These are phyloP conservation scores for Rachicladosporium sp. DNA, from an alignment of 2,329 filamentous ascomycete genomes.

Conservation along the genomic window DNA sequence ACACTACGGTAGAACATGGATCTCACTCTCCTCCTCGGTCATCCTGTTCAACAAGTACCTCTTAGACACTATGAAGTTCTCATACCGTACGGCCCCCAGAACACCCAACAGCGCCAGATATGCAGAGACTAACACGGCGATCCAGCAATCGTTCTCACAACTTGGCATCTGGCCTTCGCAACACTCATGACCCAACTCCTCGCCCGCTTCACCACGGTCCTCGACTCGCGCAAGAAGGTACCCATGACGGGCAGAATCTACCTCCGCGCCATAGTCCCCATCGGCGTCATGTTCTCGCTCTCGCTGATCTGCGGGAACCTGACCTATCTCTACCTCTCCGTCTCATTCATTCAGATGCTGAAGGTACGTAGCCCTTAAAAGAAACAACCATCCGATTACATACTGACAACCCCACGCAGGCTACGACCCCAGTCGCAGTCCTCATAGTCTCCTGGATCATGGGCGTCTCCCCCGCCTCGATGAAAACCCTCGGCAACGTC, in stretches of 20 bases:
- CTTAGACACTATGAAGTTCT: conserved; percentile 71
- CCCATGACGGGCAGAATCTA: conserved; percentile 96
- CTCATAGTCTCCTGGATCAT: conserved; percentile 81
- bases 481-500: conserved; percentile 83
- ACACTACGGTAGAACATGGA: conserved; percentile 59
- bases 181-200: conserved; percentile 90
- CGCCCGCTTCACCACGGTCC: conserved; percentile 74
- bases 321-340: conserved; percentile 88
- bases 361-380: conserved; percentile 48
- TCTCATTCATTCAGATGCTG: conserved; percentile 98
- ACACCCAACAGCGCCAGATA: background rate
- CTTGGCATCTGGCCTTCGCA: conserved; percentile 90
- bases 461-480: conserved; percentile 69
- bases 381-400: conserved; percentile 6
- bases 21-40: conserved; percentile 79
- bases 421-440: conserved; percentile 87
- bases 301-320: conserved; percentile 94
- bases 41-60: conserved; percentile 99
- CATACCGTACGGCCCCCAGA: conserved; percentile 33
- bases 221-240: conserved; percentile 89
- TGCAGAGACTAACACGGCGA: conserved; percentile 23
- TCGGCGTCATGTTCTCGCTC: conserved; percentile 90
- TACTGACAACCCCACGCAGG: conserved; percentile 38
- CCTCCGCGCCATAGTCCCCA: conserved; percentile 83
- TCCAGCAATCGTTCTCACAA: conserved; percentile 70